These are phyloP conservation scores for Hansfordia pulvinata DNA, from an alignment of 2,329 filamentous ascomycete genomes.

Conservation along the genomic window DNA sequence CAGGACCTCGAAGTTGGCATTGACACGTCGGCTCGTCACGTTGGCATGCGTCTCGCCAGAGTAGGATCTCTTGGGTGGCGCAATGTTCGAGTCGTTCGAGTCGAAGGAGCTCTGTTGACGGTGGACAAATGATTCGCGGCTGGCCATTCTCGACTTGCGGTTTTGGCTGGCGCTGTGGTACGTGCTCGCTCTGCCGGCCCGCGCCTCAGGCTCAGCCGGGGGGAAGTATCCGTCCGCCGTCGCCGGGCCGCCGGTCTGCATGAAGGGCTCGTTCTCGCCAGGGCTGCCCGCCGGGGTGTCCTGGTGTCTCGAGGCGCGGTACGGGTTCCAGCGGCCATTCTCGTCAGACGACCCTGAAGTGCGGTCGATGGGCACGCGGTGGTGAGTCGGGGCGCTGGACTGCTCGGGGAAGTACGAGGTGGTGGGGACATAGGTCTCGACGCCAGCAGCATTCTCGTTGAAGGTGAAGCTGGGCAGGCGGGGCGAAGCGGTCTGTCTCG, in stretches of 20 bases:
- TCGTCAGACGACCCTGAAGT: conserved; percentile 15
- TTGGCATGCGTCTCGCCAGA: conserved; percentile 12
- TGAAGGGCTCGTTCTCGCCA: no score
- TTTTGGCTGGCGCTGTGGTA: no score
- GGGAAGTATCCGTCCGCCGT: no score
- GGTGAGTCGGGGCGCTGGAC: conserved; percentile 9
- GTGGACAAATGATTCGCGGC: conserved; percentile 4
- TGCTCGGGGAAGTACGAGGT: conserved; percentile 11
- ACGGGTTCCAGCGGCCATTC: conserved; percentile 4
- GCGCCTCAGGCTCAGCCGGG: no score
- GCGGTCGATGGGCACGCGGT: conserved; percentile 7
- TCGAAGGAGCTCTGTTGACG: conserved; percentile 3
- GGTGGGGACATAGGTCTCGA: conserved; percentile 15
- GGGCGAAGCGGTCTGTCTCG: conserved; percentile 9
- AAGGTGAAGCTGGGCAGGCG: conserved; percentile 5
- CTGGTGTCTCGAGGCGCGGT: conserved; percentile 7
- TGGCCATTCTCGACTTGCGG: background rate
- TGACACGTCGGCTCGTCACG: conserved; percentile 12
- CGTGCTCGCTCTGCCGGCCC: no score
- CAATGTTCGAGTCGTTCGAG: conserved; percentile 2
- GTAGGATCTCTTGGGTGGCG: conserved; percentile 13
- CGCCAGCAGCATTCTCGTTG: conserved; percentile 2
- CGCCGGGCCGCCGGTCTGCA: no score
- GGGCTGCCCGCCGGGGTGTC: no score
- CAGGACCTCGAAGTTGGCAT: conserved; percentile 16